A percentile compares a stretch with the other conserved stretches of the same genome.
These are phyloP conservation scores for Pythium folliculosum DNA, from an alignment of 352 stramenopile species.

Conservation along the genomic window DNA sequence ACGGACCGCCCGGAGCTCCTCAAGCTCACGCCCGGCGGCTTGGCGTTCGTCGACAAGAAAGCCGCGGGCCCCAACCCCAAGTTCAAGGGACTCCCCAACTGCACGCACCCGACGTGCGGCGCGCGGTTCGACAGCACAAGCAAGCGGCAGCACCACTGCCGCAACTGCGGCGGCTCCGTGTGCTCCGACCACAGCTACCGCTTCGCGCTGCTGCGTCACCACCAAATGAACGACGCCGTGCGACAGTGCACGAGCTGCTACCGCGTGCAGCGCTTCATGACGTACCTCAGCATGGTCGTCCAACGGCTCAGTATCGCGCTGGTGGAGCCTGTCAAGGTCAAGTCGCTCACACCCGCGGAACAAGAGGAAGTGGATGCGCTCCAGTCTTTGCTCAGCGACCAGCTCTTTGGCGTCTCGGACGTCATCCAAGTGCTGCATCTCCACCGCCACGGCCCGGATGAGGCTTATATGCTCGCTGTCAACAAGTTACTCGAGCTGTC, in stretches of 20 bases:
- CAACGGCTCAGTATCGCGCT: conserved; percentile 61
- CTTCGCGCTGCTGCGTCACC: conserved; percentile 67
- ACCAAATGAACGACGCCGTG: conserved; percentile 61
- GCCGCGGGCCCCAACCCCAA: conserved; percentile 42
- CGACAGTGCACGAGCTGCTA: conserved; percentile 73
- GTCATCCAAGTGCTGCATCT: conserved; percentile 84
- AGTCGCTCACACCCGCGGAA: conserved; percentile 43
- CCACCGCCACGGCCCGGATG: conserved; percentile 72
- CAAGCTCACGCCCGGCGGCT: conserved; percentile 51
- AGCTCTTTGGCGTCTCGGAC: conserved; percentile 69
- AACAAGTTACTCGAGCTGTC: conserved; percentile 74
- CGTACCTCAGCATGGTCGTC: conserved; percentile 68
- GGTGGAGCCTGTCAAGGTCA: conserved; percentile 38
- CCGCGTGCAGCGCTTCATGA: conserved; percentile 69
- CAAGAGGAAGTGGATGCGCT: conserved; percentile 69
- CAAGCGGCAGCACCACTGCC: conserved; percentile 83
- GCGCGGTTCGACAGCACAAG: conserved; percentile 66
- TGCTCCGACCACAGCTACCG: conserved; percentile 82
- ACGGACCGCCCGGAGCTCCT: conserved; percentile 43
- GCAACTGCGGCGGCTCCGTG: conserved; percentile 76
- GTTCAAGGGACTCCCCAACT: conserved; percentile 71
- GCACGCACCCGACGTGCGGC: conserved; percentile 61
- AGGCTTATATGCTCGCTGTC: conserved; percentile 69
- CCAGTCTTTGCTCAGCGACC: conserved; percentile 48
- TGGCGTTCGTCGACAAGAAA: conserved; percentile 70